These are phyloP conservation scores for Mycena chlorophos DNA, from an alignment of 768 basidiomycete species.

Conservation along the genomic window DNA sequence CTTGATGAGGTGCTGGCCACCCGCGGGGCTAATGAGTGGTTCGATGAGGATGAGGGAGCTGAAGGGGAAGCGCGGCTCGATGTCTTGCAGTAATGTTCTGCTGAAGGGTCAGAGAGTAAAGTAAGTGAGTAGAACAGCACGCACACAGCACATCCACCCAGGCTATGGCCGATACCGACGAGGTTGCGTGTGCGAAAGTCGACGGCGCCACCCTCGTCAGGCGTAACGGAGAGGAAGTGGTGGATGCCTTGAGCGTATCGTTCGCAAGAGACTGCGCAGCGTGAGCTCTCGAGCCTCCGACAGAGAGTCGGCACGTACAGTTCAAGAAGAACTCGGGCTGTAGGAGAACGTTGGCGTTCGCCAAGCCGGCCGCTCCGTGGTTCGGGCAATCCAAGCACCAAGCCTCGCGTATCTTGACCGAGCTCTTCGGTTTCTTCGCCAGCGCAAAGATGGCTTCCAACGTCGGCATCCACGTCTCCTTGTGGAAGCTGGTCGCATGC, in stretches of 20 bases:
- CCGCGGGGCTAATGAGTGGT: constrained; percentile 59
- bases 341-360: constrained; percentile 53
- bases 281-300: constrained; percentile 1
- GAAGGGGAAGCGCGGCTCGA: constrained; percentile 48
- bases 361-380: constrained; percentile 59
- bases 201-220: constrained; percentile 38
- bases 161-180: constrained; percentile 67
- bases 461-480: constrained; percentile 71
- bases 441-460: constrained; percentile 48
- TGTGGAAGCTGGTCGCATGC: constrained; percentile 74
- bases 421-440: constrained; percentile 21
- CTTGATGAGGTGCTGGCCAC: constrained; percentile 39
- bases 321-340: constrained; percentile 43
- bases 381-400: constrained; percentile 76
- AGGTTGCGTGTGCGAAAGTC: constrained; percentile 53
- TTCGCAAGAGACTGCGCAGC: constrained; percentile 56
- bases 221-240: constrained; percentile 51
- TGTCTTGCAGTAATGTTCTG: constrained; percentile 55
- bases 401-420: constrained; percentile 51
- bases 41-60: constrained; percentile 59
- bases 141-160: constrained; percentile 67
- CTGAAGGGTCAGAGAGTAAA: constrained; percentile 1
- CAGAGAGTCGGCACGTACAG: constrained; percentile 37
- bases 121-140: constrained; percentile 18
- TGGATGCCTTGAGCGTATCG: constrained; percentile 61